These are phyloP conservation scores for Zymoseptoria passerinii DNA, from an alignment of 2,329 filamentous ascomycete species.

Conservation along the genomic window DNA sequence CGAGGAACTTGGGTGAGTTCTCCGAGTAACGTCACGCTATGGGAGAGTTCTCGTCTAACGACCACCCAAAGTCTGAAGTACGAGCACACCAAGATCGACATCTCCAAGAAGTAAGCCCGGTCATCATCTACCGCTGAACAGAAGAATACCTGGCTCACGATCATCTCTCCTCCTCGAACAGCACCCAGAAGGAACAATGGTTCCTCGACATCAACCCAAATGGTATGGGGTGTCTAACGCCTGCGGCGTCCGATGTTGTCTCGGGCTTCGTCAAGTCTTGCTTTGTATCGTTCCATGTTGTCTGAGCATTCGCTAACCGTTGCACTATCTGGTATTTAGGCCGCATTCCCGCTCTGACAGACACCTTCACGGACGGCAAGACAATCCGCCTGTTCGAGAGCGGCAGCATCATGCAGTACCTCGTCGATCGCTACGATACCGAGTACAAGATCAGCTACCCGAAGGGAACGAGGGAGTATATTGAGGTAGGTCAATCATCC, in stretches of 20 bases:
- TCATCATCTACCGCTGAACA: neutral
- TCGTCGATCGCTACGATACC: conserved; percentile 54
- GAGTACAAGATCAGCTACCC: conserved; percentile 79
- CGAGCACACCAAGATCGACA: conserved; percentile 62
- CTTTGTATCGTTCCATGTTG: no score
- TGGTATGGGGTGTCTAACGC: no score
- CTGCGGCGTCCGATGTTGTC: no score
- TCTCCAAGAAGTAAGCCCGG: conserved; percentile 51
- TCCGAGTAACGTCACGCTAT: neutral
- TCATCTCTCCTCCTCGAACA: neutral
- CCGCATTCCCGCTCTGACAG: conserved; percentile 79
- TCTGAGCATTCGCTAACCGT: no score
- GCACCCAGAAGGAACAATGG: conserved; percentile 73
- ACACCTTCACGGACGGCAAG: conserved; percentile 65
- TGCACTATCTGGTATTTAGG: conserved; percentile 26
- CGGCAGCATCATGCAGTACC: conserved; percentile 74
- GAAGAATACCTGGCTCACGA: neutral
- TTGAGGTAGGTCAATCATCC: conserved; percentile 35
- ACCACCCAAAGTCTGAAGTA: conserved; percentile 52
- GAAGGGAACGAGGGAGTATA: conserved; percentile 61
- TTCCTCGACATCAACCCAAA: conserved; percentile 91
- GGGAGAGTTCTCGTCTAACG: neutral
- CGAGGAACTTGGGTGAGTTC: conserved; percentile 60
- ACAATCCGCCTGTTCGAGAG: conserved; percentile 73
- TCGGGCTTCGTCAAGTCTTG: no score